phyloP scores from a whole-genome alignment of 83 land plant species.

The Thuja plicata region DNA sequence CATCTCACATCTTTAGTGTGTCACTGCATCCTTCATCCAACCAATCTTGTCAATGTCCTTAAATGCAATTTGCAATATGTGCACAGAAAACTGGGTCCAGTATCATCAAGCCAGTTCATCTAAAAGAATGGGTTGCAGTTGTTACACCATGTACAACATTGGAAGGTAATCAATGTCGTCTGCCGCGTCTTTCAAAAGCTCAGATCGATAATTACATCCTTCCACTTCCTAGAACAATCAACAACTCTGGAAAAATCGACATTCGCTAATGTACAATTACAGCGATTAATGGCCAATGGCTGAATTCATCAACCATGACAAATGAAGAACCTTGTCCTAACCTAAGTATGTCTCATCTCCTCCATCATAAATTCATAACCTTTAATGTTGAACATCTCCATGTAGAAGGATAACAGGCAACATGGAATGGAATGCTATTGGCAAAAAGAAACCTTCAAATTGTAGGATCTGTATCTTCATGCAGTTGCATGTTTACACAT shows the following conservation, averaged over 20 bases:
- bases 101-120: neutral
- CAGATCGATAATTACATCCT: neutral
- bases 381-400: neutral
- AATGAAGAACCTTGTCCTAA: neutral
- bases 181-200: neutral
- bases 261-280: neutral
- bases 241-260: neutral
- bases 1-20: neutral
- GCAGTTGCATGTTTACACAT: neutral
- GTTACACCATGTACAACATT: neutral
- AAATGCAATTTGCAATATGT: neutral
- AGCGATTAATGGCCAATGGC: neutral
- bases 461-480: neutral
- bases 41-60: neutral
- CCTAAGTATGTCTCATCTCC: neutral
- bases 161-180: neutral
- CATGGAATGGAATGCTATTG: neutral
- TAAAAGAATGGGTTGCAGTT: neutral
- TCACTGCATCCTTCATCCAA: neutral
- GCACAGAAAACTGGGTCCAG: neutral
- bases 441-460: neutral
- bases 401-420: neutral
- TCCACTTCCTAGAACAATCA: neutral
- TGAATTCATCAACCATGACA: neutral
- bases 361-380: neutral